Conservation (phyloP, 805 yeast genomes). For the Kluyveromyces dobzhanskii region DNA sequence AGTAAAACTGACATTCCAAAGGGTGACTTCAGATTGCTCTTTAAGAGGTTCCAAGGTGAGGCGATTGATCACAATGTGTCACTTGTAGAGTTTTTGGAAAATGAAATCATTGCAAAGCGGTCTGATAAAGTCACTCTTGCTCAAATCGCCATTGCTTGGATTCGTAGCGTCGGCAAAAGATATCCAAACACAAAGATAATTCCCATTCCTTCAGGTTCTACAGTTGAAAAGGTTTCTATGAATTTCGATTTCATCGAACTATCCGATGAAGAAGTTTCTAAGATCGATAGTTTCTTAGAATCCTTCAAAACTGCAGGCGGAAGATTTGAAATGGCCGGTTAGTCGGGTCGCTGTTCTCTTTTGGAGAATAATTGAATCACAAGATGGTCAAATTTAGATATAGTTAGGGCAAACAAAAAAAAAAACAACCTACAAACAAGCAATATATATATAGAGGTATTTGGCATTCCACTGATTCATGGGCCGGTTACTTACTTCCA, state of each 20-base stretch:
- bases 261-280: slow-evolving; percentile 47
- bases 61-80: slow-evolving; percentile 44
- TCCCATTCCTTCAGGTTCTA: slow-evolving; percentile 77
- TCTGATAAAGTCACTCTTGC: slow-evolving; percentile 50
- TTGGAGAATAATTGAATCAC: no score
- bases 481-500: no score
- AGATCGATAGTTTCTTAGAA: slow-evolving; percentile 36
- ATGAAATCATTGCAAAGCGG: slow-evolving; percentile 36
- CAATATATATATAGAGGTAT: no score
- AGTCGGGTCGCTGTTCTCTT: no score
- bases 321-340: slow-evolving; percentile 34
- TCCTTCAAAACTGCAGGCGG: slow-evolving; percentile 44
- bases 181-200: slow-evolving; percentile 42
- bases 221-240: slow-evolving; percentile 49
- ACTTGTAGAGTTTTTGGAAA: slow-evolving; percentile 41
- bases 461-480: no score
- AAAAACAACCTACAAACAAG: no score
- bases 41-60: slow-evolving; percentile 56
- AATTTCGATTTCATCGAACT: slow-evolving; percentile 42
- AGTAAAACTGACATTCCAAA: slow-evolving; percentile 40
- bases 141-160: slow-evolving; percentile 67
- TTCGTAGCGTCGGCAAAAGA: slow-evolving; percentile 35
- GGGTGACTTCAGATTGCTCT: slow-evolving; percentile 43
- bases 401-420: no score
- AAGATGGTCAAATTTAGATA: no score